A percentile compares a stretch with the other conserved stretches of the same genome.
These are phyloP conservation scores for Pyricularia pennisetigena DNA, from an alignment of 2,329 filamentous ascomycete genomes.

Conservation along the genomic window DNA sequence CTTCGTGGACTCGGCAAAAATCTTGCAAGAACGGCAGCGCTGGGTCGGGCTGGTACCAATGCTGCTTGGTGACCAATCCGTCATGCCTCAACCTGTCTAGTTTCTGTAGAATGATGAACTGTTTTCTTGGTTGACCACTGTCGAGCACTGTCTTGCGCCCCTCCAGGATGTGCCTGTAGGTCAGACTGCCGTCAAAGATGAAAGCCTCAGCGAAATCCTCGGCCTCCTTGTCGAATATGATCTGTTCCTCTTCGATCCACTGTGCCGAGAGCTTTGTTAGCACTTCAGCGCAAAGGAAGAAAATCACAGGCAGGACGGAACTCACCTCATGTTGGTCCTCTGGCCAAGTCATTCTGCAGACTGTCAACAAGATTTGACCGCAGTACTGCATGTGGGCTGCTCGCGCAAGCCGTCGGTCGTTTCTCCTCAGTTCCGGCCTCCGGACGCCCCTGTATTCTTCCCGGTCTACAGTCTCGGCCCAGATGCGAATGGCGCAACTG, in stretches of 20 bases:
- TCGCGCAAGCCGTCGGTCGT: neutral
- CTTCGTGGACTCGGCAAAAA: neutral
- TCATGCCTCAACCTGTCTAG: neutral
- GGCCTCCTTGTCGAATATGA: neutral
- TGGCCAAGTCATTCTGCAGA: slow-evolving; percentile 1
- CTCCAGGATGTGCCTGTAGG: slow-evolving; percentile 1
- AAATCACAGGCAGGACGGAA: too few species aligned
- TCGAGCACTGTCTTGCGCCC: neutral
- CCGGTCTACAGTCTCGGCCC: neutral
- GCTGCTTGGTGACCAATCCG: neutral
- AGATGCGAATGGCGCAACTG: neutral
- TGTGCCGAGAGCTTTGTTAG: neutral
- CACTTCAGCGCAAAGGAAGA: too few species aligned
- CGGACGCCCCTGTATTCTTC: neutral
- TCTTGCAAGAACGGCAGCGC: neutral
- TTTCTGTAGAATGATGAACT: neutral
- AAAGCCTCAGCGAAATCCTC: slow-evolving; percentile 1
- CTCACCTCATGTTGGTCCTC: neutral
- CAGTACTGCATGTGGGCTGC: slow-evolving; percentile 1
- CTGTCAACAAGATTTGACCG: neutral
- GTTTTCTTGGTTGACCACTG: neutral
- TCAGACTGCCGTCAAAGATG: slow-evolving; percentile 1
- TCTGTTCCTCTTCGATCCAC: neutral
- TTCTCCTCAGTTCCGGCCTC: neutral
- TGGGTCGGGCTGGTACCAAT: neutral